Base-by-base conservation (phyloP, 768 basidiomycete species). In the Crassisporium funariophilum region DNA sequence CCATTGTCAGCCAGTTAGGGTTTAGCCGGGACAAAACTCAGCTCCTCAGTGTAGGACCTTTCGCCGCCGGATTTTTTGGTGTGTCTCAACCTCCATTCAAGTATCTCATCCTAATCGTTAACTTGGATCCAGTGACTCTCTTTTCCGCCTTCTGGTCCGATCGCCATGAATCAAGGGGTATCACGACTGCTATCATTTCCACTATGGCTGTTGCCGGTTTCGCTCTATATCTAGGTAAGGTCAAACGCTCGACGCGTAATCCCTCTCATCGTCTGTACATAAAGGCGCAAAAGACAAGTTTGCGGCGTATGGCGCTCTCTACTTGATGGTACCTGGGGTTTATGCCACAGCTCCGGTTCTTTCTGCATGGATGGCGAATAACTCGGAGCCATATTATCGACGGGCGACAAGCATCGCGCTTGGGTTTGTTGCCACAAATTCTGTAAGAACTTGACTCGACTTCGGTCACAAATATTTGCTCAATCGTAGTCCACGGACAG, bases 21-120 rank as follows among this genome's bases (percentile, higher is more conserved):
- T 70, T 70, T 47, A 64, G 56, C 19, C 39, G 65, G 2, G 58
- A 50, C 21, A 60, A 60, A 44, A 61, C 65, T 7, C 70, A 72
- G 46, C 42, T 72, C 4, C 61, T 72, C 11, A 70, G 68, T 36
- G 70, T 70, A 8, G 68, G 68, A 1, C 70, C 70, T 1, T 72
- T 70, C 40, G 70, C 62, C 21, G 64, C 54, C 5, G 66, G 64
- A 4, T 72, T 70, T 48, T 57, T 68, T 41, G 55, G 70, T 72
- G 36, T 15, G 70, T 53, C 2, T 25, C 6, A n/a, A n/a, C n/a
- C n/a, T n/a, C n/a, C n/a, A n/a, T n/a, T n/a, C n/a, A n/a, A n/a
- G n/a, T n/a, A n/a, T n/a, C n/a, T n/a, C n/a, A n/a, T n/a, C n/a
- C n/a, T n/a, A n/a, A n/a, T n/a, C n/a, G n/a, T n/a, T n/a, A n/a